These are phyloP conservation scores for Diversispora eburnea DNA, from an alignment of 192 early-diverging fungal species.

Conservation along the genomic window DNA sequence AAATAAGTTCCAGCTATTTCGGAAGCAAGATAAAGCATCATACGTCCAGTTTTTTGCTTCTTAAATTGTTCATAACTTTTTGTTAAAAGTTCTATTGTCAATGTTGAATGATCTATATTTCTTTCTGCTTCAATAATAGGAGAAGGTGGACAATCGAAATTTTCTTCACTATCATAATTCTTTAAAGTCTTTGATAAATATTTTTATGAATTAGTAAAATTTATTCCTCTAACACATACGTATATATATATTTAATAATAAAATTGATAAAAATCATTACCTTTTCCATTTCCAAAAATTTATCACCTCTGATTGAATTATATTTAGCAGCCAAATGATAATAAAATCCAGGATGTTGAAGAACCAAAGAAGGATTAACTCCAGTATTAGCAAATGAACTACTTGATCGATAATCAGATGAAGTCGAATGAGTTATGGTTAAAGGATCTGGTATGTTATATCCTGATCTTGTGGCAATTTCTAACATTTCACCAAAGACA, in stretches of 20 bases:
- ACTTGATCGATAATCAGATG: slow-evolving; percentile 33
- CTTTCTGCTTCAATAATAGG: slow-evolving; percentile 46
- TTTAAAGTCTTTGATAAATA: too few relatives aligned
- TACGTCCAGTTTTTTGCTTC: slow-evolving; percentile 61
- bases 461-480: slow-evolving; percentile 64
- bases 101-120: slow-evolving; percentile 57
- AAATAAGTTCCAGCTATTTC: slow-evolving; percentile 87
- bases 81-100: slow-evolving; percentile 81
- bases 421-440: slow-evolving; percentile 32
- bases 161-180: not conserved
- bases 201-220: too few relatives aligned
- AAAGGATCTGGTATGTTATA: slow-evolving; percentile 56
- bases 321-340: slow-evolving; percentile 74
- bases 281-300: slow-evolving; percentile 50
- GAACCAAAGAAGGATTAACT: slow-evolving; percentile 59
- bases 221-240: too few relatives aligned
- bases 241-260: not conserved
- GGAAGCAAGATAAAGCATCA: slow-evolving; percentile 79
- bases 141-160: slow-evolving; percentile 35
- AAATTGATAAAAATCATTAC: not conserved
- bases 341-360: slow-evolving; percentile 87
- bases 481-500: slow-evolving; percentile 75
- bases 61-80: slow-evolving; percentile 92
- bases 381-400: slow-evolving; percentile 34
- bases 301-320: slow-evolving; percentile 64